Evolutionary conservation across 176 grass and related monocot species (phyloP).

Genomic region (Alopecurus myosuroides): DNA sequence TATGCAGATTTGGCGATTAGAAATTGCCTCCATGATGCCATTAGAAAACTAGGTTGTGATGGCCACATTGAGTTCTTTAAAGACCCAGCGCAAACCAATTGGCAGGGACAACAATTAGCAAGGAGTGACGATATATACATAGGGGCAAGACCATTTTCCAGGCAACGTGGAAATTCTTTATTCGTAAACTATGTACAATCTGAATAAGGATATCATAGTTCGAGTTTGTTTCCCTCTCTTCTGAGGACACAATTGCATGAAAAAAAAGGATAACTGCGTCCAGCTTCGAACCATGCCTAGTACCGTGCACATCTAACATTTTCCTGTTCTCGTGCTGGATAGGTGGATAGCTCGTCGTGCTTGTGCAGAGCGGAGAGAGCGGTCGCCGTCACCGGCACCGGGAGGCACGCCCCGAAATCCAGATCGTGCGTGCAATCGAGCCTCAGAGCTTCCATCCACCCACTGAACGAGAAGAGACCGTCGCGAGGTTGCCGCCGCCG

Average conservation of each 20-base stretch:
- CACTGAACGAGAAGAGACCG: too few species aligned
- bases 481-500: too few species aligned
- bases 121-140: conserved; percentile 19
- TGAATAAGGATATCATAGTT: conserved; percentile 20
- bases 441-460: too few species aligned
- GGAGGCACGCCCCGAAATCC: too few species aligned
- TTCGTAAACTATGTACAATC: conserved; percentile 44
- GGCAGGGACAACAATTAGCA: not conserved
- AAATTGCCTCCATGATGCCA: not conserved
- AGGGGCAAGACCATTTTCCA: not conserved
- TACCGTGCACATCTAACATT: conserved; percentile 37
- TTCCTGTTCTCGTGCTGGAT: too few species aligned
- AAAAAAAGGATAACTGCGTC: conserved; percentile 49
- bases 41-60: not conserved
- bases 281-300: conserved; percentile 29
- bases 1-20: not conserved
- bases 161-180: conserved; percentile 19
- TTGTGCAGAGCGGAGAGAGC: too few species aligned
- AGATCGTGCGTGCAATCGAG: too few species aligned
- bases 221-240: conserved; percentile 13
- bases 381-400: too few species aligned
- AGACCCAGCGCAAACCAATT: not conserved
- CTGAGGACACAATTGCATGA: conserved; percentile 56
- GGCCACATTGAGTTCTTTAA: not conserved
- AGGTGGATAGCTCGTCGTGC: too few species aligned